Percentiles rank a stretch among this genome's conserved stretches.
Evolutionary conservation across 768 basidiomycete genomes (phyloP).

Genomic region (Suillus luteus): DNA sequence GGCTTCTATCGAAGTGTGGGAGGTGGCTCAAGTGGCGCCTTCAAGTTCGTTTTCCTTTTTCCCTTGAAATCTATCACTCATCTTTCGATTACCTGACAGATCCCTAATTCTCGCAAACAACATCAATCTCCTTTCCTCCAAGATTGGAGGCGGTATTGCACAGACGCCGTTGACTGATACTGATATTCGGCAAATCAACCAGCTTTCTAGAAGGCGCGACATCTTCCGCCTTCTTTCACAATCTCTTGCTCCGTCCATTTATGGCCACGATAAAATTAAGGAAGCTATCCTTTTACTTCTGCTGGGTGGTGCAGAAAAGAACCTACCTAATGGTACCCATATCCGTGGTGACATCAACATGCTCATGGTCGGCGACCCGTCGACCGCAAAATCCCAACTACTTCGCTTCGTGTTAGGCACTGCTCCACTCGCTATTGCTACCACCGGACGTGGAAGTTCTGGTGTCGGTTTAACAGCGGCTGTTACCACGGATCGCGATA

Average conservation of each 20-base stretch:
- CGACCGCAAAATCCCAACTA: constrained; percentile 97
- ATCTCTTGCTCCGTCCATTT: constrained; percentile 97
- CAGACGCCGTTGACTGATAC: constrained; percentile 89
- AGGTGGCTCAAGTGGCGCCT: constrained; percentile 87
- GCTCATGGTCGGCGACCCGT: constrained; percentile 99
- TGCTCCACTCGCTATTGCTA: constrained; percentile 96
- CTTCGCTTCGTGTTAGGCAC: constrained; percentile 95
- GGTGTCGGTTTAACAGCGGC: constrained; percentile 99
- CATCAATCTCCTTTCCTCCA: constrained; percentile 91
- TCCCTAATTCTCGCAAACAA: constrained; percentile 95
- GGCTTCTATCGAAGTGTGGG: constrained; percentile 94
- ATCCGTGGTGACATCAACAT: constrained; percentile 99
- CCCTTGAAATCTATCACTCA: constrained; percentile 18
- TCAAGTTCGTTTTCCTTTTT: constrained; percentile 63
- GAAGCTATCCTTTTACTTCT: constrained; percentile 89
- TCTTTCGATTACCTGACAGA: constrained; percentile 42
- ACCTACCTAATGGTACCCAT: constrained; percentile 94
- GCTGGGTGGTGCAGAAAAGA: constrained; percentile 97
- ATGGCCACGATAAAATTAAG: constrained; percentile 95
- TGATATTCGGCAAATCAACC: constrained; percentile 96
- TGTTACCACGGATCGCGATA: constrained; percentile 97
- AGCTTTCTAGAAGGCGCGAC: constrained; percentile 82
- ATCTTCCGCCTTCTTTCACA: constrained; percentile 89
- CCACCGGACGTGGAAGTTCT: constrained; percentile 96
- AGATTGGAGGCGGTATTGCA: constrained; percentile 93